These are phyloP conservation scores for Fusarium vanettenii DNA, from an alignment of 2,329 filamentous ascomycete species.

Conservation along the genomic window DNA sequence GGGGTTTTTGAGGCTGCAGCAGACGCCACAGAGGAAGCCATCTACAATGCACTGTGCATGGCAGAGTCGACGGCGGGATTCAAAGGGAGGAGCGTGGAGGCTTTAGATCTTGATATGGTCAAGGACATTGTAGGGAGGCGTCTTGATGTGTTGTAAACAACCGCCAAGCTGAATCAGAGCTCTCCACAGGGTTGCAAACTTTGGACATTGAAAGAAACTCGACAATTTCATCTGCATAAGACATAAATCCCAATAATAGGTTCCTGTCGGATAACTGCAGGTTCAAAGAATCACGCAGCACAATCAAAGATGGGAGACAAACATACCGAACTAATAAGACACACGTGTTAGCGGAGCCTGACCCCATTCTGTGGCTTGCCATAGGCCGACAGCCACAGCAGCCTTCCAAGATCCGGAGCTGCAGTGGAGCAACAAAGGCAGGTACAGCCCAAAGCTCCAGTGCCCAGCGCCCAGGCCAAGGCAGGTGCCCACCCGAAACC, in stretches of 20 bases:
- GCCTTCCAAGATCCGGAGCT: conserved; percentile 11
- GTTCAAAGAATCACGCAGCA: not conserved
- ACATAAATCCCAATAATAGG: not conserved
- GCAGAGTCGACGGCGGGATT: conserved; percentile 68
- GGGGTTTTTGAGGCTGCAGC: conserved; percentile 70
- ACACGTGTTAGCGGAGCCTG: conserved; percentile 13
- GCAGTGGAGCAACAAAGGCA: conserved; percentile 34
- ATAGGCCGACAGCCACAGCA: conserved; percentile 3
- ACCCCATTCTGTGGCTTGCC: conserved; percentile 37
- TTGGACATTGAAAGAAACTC: not conserved
- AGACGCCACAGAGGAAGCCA: conserved; percentile 73
- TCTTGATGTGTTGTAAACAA: not conserved
- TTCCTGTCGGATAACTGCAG: not conserved
- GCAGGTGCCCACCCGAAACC: conserved; percentile 35
- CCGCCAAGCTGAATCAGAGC: not conserved
- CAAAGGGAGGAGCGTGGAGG: conserved; percentile 61
- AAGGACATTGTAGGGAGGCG: conserved; percentile 57
- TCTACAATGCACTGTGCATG: conserved; percentile 72
- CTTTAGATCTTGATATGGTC: conserved; percentile 59
- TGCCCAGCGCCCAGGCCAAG: not conserved
- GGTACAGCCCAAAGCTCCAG: conserved; percentile 26
- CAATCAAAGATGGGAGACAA: not conserved
- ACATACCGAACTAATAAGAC: not conserved
- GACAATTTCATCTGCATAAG: not conserved
- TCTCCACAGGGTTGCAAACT: not conserved